phyloP scores from a whole-genome alignment of 148 eudicot genomes.

The Rhododendron griersonianum region DNA sequence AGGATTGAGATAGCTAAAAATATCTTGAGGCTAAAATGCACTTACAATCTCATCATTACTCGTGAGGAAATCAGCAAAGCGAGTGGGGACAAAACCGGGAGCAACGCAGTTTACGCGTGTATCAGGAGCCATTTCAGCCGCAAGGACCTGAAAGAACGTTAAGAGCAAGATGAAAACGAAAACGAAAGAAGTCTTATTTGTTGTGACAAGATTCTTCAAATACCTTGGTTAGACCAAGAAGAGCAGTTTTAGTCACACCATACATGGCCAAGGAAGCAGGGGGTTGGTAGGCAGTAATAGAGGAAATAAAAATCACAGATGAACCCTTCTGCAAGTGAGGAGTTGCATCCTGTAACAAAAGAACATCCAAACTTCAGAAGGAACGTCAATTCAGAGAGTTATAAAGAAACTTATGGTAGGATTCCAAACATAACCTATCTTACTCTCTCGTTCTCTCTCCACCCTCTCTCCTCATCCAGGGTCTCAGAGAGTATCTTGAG shows the following conservation, averaged over 20 bases:
- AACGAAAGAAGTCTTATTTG: neutral
- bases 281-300: conserved; percentile 64
- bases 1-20: neutral
- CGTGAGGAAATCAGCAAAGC: conserved; percentile 58
- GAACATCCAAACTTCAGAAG: neutral
- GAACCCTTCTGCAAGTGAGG: conserved; percentile 67
- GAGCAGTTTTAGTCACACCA: conserved; percentile 95
- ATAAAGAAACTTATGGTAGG: neutral
- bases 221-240: conserved; percentile 95
- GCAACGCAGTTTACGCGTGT: conserved; percentile 95
- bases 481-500: too few species aligned
- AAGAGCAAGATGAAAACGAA: neutral
- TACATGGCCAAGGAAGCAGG: conserved; percentile 62
- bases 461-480: too few species aligned
- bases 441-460: too few species aligned
- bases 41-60: conserved; percentile 50
- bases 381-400: neutral
- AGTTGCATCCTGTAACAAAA: conserved; percentile 67
- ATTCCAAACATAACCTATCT: too few species aligned
- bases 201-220: neutral
- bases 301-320: conserved; percentile 70
- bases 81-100: conserved; percentile 94
- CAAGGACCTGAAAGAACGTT: conserved; percentile 64
- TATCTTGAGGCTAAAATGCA: neutral
- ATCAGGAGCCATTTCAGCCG: conserved; percentile 86